A percentile compares a stretch with the other conserved stretches of the same genome.
Evolutionary conservation across 2,329 filamentous ascomycete species (phyloP).

Genomic region (Xylariaceae sp.): DNA sequence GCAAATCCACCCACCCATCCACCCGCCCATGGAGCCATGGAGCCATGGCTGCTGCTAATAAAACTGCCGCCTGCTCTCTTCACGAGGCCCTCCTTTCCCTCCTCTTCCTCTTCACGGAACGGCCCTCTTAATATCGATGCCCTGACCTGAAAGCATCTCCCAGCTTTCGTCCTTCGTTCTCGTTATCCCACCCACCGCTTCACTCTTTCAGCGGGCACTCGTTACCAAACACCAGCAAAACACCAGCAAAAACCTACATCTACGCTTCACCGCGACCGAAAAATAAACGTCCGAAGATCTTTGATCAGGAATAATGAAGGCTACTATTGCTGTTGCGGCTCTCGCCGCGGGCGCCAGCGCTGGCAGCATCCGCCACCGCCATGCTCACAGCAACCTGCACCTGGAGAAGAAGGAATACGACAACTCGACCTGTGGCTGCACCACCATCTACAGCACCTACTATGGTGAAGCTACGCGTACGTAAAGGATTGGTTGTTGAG

Average conservation of each 20-base stretch:
- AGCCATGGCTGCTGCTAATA: constrained; percentile 32
- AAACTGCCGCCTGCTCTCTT: constrained; percentile 34
- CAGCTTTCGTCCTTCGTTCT: constrained; percentile 50
- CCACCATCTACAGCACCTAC: constrained; percentile 68
- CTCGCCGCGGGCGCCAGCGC: constrained; percentile 56
- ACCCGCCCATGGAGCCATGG: constrained; percentile 19
- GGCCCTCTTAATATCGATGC: constrained; percentile 46
- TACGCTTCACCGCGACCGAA: constrained; percentile 14
- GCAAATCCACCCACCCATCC: too few relatives aligned
- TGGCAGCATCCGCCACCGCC: constrained; percentile 54
- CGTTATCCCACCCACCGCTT: constrained; percentile 59
- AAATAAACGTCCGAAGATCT: constrained; percentile 22
- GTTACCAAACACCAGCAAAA: constrained; percentile 41
- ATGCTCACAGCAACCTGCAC: constrained; percentile 54
- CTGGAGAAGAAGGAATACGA: constrained; percentile 44
- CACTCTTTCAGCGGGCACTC: constrained; percentile 87
- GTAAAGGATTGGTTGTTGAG: constrained; percentile 22
- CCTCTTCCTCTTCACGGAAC: constrained; percentile 37
- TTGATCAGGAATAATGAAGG: constrained; percentile 64
- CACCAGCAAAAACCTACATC: constrained; percentile 12
- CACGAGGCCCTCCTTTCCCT: constrained; percentile 31
- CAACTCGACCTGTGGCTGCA: constrained; percentile 59
- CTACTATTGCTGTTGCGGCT: constrained; percentile 61
- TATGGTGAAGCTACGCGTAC: constrained; percentile 63
- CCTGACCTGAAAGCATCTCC: constrained; percentile 42